Evolutionary conservation across 2,329 filamentous ascomycete species (phyloP).

Genomic region (Penicillium concentricum): DNA sequence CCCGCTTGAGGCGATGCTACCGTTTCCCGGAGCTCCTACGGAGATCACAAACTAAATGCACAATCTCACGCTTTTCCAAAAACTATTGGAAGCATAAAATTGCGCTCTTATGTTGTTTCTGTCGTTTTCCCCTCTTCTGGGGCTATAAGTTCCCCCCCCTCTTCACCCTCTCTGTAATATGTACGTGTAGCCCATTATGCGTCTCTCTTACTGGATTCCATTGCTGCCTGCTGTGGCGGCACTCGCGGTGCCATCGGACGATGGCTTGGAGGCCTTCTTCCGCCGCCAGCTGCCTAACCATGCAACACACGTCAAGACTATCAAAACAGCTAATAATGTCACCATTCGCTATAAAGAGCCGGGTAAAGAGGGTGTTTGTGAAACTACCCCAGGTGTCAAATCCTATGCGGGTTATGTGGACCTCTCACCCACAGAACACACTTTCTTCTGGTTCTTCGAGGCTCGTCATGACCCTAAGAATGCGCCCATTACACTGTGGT

Average conservation of each 20-base stretch:
- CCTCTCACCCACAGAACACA: constrained; percentile 51
- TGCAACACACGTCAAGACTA: constrained; percentile 39
- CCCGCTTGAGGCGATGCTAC: background rate
- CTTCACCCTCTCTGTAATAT: background rate
- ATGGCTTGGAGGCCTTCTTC: constrained; percentile 11
- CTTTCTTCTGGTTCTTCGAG: constrained; percentile 59
- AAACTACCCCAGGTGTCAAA: constrained; percentile 56
- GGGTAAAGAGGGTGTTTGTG: constrained; percentile 52
- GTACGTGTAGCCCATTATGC: constrained; percentile 18
- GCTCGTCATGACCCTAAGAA: constrained; percentile 51
- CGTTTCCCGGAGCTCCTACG: background rate
- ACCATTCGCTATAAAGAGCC: constrained; percentile 60
- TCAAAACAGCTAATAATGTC: constrained; percentile 45
- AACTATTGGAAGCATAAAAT: no score
- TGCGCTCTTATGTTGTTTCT: background rate
- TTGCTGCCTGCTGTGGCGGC: constrained; percentile 23
- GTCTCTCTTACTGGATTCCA: constrained; percentile 18
- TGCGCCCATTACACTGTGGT: constrained; percentile 44
- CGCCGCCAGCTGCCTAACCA: constrained; percentile 38
- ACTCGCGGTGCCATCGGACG: constrained; percentile 7
- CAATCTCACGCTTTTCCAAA: background rate
- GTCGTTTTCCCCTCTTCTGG: background rate
- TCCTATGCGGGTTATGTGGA: constrained; percentile 58
- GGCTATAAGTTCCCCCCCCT: background rate
- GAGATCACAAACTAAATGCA: background rate